Percentiles rank a stretch among this genome's conserved stretches.
phyloP scores from a whole-genome alignment of 768 basidiomycete genomes.

The Cytidiella melzeri region DNA sequence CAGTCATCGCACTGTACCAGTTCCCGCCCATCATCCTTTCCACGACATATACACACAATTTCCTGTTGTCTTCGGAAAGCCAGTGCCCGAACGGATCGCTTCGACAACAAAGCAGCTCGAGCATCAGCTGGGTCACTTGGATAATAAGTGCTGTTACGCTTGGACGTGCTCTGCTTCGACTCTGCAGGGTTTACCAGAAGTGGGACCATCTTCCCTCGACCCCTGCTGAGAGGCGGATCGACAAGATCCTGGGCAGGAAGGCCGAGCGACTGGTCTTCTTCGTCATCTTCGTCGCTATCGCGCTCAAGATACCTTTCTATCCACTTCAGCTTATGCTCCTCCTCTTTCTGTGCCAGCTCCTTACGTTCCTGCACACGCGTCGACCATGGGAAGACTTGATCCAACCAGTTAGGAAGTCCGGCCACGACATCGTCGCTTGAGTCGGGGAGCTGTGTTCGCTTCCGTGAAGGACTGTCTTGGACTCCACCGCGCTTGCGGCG shows the following conservation, averaged over 20 bases:
- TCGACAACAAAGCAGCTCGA: constrained; percentile 63
- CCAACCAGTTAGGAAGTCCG: constrained; percentile 64
- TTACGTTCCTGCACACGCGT: constrained; percentile 50
- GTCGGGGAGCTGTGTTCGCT: not conserved
- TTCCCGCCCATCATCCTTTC: constrained; percentile 63
- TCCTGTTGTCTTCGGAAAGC: constrained; percentile 42
- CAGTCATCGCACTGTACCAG: constrained; percentile 82
- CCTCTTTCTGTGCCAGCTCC: constrained; percentile 45
- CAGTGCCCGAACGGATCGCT: constrained; percentile 59
- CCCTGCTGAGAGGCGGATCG: constrained; percentile 29
- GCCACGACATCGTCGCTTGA: not conserved
- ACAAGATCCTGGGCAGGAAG: constrained; percentile 25
- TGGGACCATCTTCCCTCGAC: constrained; percentile 59
- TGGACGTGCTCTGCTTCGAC: not conserved
- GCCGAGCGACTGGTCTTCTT: constrained; percentile 29
- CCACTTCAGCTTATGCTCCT: constrained; percentile 54
- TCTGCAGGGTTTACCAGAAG: constrained; percentile 36
- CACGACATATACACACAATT: constrained; percentile 59
- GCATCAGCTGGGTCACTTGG: constrained; percentile 75
- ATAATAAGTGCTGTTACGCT: constrained; percentile 23
- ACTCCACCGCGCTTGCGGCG: constrained; percentile 45
- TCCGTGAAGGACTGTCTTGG: constrained; percentile 14
- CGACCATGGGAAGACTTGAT: constrained; percentile 74
- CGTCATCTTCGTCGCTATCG: constrained; percentile 53
- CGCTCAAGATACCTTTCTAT: constrained; percentile 71